A percentile compares a stretch with the other conserved stretches of the same genome.
Evolutionary conservation across 23 red algal genomes (phyloP).

Genomic region (Porphyridium purpureum): DNA sequence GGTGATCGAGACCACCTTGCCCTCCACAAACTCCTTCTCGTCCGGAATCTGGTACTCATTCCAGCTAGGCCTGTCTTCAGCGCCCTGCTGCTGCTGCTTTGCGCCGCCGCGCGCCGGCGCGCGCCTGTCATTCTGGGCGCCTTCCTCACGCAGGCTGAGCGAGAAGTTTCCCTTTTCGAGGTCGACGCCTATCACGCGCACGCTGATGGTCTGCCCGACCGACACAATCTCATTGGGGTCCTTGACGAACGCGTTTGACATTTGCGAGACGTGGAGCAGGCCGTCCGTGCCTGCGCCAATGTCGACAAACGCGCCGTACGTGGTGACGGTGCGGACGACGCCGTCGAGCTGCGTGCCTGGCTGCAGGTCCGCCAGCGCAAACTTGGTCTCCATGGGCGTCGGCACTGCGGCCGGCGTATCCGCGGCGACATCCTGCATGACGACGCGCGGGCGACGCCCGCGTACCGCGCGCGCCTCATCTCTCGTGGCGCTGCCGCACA

Average conservation of each 20-base stretch:
- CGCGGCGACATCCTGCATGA: too few species aligned
- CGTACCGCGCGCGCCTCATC: too few species aligned
- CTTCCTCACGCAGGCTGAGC: slow-evolving; percentile 48
- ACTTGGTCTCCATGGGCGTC: slow-evolving; percentile 2
- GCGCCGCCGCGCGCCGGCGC: too few species aligned
- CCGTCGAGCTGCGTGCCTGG: slow-evolving; percentile 1
- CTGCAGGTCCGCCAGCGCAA: slow-evolving; percentile 2
- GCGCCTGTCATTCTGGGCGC: too few species aligned
- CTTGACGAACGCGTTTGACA: slow-evolving; percentile 57
- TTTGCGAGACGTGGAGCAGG: slow-evolving; percentile 88
- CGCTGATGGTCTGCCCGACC: slow-evolving; percentile 43
- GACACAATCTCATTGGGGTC: slow-evolving; percentile 55
- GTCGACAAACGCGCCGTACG: slow-evolving; percentile 14
- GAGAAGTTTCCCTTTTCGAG: slow-evolving; percentile 67
- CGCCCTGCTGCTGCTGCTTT: not conserved
- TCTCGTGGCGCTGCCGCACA: too few species aligned
- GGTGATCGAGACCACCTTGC: slow-evolving; percentile 48
- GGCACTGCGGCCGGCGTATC: too few species aligned
- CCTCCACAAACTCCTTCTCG: slow-evolving; percentile 45
- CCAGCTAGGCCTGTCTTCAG: slow-evolving; percentile 1
- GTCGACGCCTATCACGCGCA: slow-evolving; percentile 56
- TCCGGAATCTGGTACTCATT: slow-evolving; percentile 36
- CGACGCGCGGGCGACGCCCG: too few species aligned
- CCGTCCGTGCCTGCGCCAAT: slow-evolving; percentile 7
- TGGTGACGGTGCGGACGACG: slow-evolving; percentile 3